Conservation (phyloP, 352 stramenopile species). For the Phytophthora chlamydospora region DNA sequence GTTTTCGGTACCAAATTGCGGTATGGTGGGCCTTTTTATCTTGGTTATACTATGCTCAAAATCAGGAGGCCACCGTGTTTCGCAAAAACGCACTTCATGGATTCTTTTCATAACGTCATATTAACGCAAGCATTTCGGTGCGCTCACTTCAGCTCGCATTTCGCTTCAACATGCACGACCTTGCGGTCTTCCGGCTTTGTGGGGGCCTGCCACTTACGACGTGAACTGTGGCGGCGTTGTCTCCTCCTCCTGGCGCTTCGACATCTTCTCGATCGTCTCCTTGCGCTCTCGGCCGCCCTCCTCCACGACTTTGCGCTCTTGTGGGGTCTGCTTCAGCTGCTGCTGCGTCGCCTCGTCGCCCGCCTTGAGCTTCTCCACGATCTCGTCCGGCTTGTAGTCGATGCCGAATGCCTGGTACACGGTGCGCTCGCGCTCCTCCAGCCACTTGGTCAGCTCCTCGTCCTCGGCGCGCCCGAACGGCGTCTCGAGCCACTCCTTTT, state of each 20-base stretch:
- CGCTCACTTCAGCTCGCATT: no score
- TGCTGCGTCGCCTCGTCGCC: no score
- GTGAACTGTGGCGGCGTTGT: constrained; percentile 58
- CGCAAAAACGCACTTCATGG: no score
- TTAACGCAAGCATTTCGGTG: not conserved
- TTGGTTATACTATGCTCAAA: no score
- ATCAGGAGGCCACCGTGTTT: no score
- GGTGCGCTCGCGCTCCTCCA: constrained; percentile 34
- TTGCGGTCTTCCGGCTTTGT: no score
- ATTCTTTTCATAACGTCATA: no score
- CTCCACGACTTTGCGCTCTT: constrained; percentile 29
- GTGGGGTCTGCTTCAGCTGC: constrained; percentile 8
- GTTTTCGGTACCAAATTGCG: no score
- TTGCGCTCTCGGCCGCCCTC: constrained; percentile 37
- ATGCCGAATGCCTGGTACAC: constrained; percentile 42
- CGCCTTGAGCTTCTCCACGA: constrained; percentile 16
- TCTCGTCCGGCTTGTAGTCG: constrained; percentile 41
- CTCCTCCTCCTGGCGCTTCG: constrained; percentile 72
- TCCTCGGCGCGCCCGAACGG: constrained; percentile 63
- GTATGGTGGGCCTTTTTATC: no score
- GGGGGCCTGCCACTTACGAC: constrained; percentile 8
- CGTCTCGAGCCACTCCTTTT: constrained; percentile 66
- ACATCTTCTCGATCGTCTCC: constrained; percentile 60
- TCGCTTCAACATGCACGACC: constrained; percentile 14
- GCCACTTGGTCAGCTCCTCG: constrained; percentile 32